These are phyloP conservation scores for Camptophora hylomeconis DNA, from an alignment of 2,329 filamentous ascomycete species.

Conservation along the genomic window DNA sequence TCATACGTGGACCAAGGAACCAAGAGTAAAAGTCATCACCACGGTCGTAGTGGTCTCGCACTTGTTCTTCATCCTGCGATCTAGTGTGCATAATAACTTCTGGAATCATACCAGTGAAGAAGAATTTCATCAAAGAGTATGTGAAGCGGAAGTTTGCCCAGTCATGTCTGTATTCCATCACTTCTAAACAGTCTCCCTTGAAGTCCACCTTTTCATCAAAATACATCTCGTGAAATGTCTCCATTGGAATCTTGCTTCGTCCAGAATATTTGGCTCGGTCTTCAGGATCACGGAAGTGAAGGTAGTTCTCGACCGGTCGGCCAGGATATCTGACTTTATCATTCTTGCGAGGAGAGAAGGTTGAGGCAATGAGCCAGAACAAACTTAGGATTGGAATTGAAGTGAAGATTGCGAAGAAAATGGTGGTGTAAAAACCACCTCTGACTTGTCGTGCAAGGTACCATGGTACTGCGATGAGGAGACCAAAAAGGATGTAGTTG, in stretches of 20 bases:
- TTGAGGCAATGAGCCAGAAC: constrained; percentile 72
- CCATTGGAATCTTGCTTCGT: constrained; percentile 52
- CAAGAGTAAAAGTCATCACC: constrained; percentile 98
- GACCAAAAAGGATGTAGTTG: constrained; percentile 59
- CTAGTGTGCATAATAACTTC: constrained; percentile 88
- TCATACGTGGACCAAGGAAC: constrained; percentile 97
- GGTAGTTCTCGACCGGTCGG: constrained; percentile 79
- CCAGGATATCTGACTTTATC: constrained; percentile 83
- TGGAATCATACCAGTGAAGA: constrained; percentile 75
- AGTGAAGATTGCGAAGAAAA: constrained; percentile 74
- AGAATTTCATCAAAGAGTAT: constrained; percentile 69
- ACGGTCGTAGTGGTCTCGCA: constrained; percentile 83
- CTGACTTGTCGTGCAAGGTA: constrained; percentile 74
- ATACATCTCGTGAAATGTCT: constrained; percentile 97
- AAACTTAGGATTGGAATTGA: constrained; percentile 63
- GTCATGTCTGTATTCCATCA: constrained; percentile 88
- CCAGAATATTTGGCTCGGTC: constrained; percentile 34
- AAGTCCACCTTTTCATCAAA: constrained; percentile 90
- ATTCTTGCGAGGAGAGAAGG: constrained; percentile 75
- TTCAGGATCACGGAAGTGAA: constrained; percentile 33
- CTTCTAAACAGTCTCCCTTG: constrained; percentile 82
- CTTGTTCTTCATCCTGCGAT: constrained; percentile 92
- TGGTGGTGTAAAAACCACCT: constrained; percentile 72
- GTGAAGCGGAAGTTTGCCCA: constrained; percentile 96
- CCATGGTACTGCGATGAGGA: constrained; percentile 59